phyloP scores from a whole-genome alignment of 306 rosid genomes.

The Comarum palustre region DNA sequence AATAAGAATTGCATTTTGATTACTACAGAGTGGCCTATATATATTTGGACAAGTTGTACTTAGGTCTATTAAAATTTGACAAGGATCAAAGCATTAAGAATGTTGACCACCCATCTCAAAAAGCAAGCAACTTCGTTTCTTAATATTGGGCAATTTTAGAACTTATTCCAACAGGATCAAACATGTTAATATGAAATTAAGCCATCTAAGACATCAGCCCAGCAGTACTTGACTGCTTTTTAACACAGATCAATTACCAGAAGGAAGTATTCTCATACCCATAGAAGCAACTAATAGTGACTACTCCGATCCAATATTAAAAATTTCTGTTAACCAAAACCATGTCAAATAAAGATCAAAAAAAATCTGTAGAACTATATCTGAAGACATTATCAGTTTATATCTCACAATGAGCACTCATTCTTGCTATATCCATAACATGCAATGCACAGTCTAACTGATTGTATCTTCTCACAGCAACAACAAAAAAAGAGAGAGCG shows the following conservation, averaged over 20 bases:
- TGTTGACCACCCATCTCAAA: neutral
- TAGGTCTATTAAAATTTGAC: neutral
- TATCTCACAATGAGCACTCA: neutral
- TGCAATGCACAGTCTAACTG: neutral
- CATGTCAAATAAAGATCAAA: neutral
- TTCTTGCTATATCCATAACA: neutral
- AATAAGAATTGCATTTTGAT: neutral
- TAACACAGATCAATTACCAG: neutral
- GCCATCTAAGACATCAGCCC: neutral
- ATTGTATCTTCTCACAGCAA: neutral
- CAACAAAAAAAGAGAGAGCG: too few species aligned
- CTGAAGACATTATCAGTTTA: neutral
- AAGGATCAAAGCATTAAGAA: neutral
- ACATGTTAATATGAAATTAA: neutral
- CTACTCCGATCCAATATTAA: neutral
- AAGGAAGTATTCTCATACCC: neutral
- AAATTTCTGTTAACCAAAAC: neutral
- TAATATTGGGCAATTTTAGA: neutral
- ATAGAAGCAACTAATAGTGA: neutral
- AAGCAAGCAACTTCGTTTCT: neutral
- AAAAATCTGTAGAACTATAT: neutral
- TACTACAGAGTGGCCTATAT: neutral
- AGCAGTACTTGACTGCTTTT: neutral
- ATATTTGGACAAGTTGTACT: neutral
- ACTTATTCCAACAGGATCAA: neutral